These are phyloP conservation scores for Clitoria ternatea DNA, from an alignment of 306 rosid species.

Conservation along the genomic window DNA sequence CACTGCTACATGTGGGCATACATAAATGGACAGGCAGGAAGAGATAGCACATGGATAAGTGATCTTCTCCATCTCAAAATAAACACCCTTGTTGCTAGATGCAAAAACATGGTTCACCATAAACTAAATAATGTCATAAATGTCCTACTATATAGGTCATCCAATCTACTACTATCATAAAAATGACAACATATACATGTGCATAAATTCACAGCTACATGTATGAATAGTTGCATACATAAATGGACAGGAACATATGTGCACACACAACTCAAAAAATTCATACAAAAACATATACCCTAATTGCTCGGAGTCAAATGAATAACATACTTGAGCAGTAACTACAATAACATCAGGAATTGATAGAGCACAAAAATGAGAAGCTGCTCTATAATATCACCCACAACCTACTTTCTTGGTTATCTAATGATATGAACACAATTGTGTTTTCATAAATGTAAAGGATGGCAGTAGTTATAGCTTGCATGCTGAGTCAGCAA, in stretches of 20 bases:
- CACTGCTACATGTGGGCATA: neutral
- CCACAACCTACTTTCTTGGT: neutral
- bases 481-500: too few relatives aligned
- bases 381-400: neutral
- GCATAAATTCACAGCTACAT: slow-evolving; percentile 3
- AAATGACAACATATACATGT: neutral
- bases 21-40: neutral
- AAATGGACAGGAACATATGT: neutral
- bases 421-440: neutral
- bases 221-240: neutral
- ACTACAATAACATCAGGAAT: neutral
- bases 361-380: neutral
- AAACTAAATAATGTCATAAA: slow-evolving; percentile 7
- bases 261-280: neutral
- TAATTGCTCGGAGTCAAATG: neutral
- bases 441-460: neutral
- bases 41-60: neutral
- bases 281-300: neutral
- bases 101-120: slow-evolving; percentile 2
- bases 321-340: neutral
- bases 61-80: slow-evolving; percentile 1
- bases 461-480: too few relatives aligned
- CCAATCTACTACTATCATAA: neutral
- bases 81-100: neutral
- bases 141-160: neutral